Conservation (phyloP, 2,329 filamentous ascomycete species). For the Calonectria montana region DNA sequence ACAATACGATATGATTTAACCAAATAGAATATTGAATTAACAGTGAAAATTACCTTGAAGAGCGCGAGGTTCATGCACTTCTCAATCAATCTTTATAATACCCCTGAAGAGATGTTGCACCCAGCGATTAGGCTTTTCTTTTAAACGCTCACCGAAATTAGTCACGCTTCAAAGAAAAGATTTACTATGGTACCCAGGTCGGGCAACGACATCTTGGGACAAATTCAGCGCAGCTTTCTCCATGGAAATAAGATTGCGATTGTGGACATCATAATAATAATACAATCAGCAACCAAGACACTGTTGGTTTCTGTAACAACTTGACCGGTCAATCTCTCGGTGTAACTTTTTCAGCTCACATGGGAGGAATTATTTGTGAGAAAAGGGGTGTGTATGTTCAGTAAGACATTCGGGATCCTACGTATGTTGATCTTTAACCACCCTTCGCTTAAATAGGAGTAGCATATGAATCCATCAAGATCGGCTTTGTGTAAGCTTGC, state of each 20-base stretch:
- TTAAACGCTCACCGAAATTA: background rate
- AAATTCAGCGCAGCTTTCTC: background rate
- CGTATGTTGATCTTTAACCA: background rate
- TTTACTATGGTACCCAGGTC: background rate
- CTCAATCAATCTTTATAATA: too few relatives aligned
- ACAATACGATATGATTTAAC: too few relatives aligned
- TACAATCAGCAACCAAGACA: background rate
- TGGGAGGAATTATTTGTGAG: background rate
- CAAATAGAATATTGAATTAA: too few relatives aligned
- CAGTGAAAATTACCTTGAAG: too few relatives aligned
- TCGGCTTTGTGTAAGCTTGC: background rate
- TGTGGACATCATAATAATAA: background rate
- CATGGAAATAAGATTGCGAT: background rate
- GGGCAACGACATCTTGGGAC: background rate
- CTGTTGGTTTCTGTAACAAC: background rate
- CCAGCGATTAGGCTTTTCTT: too few relatives aligned
- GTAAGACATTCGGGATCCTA: background rate
- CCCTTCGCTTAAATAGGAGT: background rate
- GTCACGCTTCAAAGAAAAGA: background rate
- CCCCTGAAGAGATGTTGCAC: too few relatives aligned
- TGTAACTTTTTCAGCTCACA: background rate
- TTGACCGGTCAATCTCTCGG: background rate
- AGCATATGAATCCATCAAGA: too few relatives aligned
- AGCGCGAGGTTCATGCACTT: too few relatives aligned
- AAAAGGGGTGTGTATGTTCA: background rate